These are phyloP conservation scores for Lipomyces spencermartinsiae DNA, from an alignment of 805 yeast species.

Conservation along the genomic window DNA sequence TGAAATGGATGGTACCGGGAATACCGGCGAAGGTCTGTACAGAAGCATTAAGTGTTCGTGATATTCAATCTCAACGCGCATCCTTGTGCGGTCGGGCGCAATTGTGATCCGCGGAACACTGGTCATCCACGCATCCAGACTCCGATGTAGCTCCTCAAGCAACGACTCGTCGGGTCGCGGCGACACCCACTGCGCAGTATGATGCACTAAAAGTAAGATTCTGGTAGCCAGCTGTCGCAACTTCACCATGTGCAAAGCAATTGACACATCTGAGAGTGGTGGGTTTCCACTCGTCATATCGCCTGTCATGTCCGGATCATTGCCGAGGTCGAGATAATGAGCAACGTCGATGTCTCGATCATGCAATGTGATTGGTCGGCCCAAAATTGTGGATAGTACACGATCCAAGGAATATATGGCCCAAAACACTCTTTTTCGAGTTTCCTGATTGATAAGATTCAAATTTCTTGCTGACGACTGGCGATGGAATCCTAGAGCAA, in stretches of 20 bases:
- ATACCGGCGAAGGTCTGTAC: conserved; percentile 31
- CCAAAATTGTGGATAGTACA: conserved; percentile 55
- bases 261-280: conserved; percentile 18
- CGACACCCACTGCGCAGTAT: neutral
- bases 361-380: conserved; percentile 56
- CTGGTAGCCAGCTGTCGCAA: conserved; percentile 25
- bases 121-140: conserved; percentile 23
- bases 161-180: neutral
- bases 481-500: conserved; percentile 42
- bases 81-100: conserved; percentile 28
- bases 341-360: conserved; percentile 56
- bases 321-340: conserved; percentile 22
- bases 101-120: conserved; percentile 22
- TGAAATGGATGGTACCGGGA: conserved; percentile 19
- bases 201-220: conserved; percentile 14
- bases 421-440: conserved; percentile 42
- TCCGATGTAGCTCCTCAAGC: conserved; percentile 23
- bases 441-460: conserved; percentile 38
- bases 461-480: conserved; percentile 34
- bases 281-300: neutral
- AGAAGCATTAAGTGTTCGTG: conserved; percentile 34
- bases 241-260: conserved; percentile 32
- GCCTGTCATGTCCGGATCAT: conserved; percentile 20
- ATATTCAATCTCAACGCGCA: conserved; percentile 31
- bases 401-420: conserved; percentile 45